Evolutionary conservation across 2,329 filamentous ascomycete species (phyloP).

Genomic region (Fusarium heterosporum): DNA sequence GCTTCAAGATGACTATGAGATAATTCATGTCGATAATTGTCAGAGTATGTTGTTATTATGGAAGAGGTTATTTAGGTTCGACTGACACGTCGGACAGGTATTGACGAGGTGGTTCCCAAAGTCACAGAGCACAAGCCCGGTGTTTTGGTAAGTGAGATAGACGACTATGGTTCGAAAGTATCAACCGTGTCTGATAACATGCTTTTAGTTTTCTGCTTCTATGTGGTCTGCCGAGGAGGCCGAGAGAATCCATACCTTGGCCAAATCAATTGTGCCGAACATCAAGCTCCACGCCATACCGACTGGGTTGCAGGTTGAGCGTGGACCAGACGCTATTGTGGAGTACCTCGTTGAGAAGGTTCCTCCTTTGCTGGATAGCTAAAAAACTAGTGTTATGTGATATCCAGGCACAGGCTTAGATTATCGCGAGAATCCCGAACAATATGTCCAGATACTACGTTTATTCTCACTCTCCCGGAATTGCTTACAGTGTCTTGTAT

Average conservation of each 20-base stretch:
- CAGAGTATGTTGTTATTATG: not conserved
- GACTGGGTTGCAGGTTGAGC: slow-evolving; percentile 12
- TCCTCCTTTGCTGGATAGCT: slow-evolving; percentile 13
- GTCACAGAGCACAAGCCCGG: slow-evolving; percentile 13
- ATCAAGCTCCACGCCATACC: slow-evolving; percentile 21
- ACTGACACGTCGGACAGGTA: not conserved
- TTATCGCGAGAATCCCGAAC: no score
- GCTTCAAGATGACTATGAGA: slow-evolving; percentile 15
- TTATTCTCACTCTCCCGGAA: no score
- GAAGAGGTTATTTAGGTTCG: fast-evolving
- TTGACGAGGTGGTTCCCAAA: slow-evolving; percentile 20
- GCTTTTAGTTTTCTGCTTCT: slow-evolving; percentile 10
- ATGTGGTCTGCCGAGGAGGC: slow-evolving; percentile 19
- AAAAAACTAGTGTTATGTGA: not conserved
- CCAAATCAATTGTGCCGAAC: slow-evolving; percentile 18
- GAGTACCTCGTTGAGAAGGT: slow-evolving; percentile 23
- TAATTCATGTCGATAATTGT: slow-evolving; percentile 18
- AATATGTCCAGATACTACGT: no score
- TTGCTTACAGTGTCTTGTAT: no score
- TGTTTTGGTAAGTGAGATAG: not conserved
- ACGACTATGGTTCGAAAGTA: fast-evolving
- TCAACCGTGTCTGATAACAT: fast-evolving
- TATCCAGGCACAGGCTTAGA: not conserved
- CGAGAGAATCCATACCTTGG: slow-evolving; percentile 13
- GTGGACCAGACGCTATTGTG: slow-evolving; percentile 15